Percentiles rank a stretch among this genome's conserved stretches.
Conservation (phyloP, 306 rosid genomes). For the Datisca glomerata region DNA sequence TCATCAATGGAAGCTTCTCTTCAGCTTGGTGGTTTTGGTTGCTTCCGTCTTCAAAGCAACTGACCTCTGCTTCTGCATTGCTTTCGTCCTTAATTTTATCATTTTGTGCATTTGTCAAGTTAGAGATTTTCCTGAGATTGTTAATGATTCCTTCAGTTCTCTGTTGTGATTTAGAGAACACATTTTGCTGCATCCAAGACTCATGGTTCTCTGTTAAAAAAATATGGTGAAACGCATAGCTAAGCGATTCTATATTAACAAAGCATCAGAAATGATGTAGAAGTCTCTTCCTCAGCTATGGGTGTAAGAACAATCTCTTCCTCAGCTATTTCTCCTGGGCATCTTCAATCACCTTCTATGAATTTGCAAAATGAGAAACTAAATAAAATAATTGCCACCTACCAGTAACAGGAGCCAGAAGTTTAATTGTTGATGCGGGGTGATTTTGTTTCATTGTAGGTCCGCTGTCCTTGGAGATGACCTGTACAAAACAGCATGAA, state of each 20-base stretch:
- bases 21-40: conserved; percentile 11
- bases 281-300: not conserved
- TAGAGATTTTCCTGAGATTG: conserved; percentile 21
- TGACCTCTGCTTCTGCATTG: conserved; percentile 9
- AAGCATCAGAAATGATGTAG: no score
- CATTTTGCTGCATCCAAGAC: conserved; percentile 11
- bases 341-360: not conserved
- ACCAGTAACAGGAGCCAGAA: conserved; percentile 27
- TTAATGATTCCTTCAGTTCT: conserved; percentile 41
- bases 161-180: conserved; percentile 16
- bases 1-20: conserved; percentile 16
- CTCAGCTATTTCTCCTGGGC: not conserved
- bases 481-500: conserved; percentile 27
- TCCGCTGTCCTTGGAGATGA: conserved; percentile 57
- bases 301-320: no score
- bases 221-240: not conserved
- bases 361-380: not conserved
- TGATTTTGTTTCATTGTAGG: conserved; percentile 21
- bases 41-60: conserved; percentile 12
- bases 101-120: conserved; percentile 5
- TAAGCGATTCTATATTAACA: not conserved
- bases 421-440: conserved; percentile 13
- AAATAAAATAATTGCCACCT: conserved; percentile 1
- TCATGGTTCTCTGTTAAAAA: conserved; percentile 25
- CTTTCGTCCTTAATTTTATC: conserved; percentile 15